Evolutionary conservation across 306 rosid species (phyloP), one percentile per base, ranked within the genome.

Genomic region (Ormosia emarginata): DNA sequence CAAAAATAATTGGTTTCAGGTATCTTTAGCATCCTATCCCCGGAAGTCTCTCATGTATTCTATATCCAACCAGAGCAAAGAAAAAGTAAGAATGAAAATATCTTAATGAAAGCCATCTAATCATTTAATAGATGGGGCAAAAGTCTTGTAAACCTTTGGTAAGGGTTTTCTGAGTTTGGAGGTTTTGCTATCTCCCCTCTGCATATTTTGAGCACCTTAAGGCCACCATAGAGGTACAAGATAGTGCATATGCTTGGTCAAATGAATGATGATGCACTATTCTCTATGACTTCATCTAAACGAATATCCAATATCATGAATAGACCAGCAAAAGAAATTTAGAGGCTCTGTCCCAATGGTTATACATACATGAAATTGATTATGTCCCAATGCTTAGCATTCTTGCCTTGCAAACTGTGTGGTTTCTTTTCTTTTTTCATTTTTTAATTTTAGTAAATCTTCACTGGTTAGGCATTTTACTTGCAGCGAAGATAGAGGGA

Each of bases 1-100:
- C 37, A 77, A 4, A 81, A 78, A 10, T 85, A 80, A 24, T 49
- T 64, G 18, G 77, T 77, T 68, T 82, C 70, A 83, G 87, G 76
- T 83, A 83, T 71, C 53, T 24, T 64, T 33, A 13, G 64, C 24
- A 17, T 67, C 41, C 75, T 40, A 49, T 67, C 12, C 55, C 41
- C 57, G 10, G 50, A 58, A 18, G 59, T 41, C 37, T 58, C 49
- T 52, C 72, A 4, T 53, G 37, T 74, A 32, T 78, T 63, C 4
- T 44, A 67, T 70, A 47, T 69, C 30, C 39, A 29, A 32, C 18
- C 44, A 3, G 47, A 41, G 6, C 53, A 40, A 55, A 41, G 49
- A 41, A 61, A 63, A 61, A 15, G 2, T 32, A 7, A 8, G 67
- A 34, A 37, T 58, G 12, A 14, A 41, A 29, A 56, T 18, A 14